Evolutionary conservation across 228 moss, liverwort and hornwort genomes (phyloP), one percentile per base, ranked within the genome.

Genomic region (Sphagnum fallax): DNA sequence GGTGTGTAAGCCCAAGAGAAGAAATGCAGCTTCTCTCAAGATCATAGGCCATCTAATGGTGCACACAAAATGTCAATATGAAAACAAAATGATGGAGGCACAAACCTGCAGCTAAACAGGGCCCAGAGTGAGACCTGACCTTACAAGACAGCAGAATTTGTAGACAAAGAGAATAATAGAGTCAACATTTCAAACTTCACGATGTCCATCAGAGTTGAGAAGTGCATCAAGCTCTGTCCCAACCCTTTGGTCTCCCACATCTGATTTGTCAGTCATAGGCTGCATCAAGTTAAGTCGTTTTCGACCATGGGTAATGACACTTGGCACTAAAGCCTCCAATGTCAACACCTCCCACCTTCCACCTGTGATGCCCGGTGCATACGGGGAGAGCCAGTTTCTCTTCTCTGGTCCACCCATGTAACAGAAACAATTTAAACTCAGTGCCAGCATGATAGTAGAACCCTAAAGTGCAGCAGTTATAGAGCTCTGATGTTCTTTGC

Each of bases 271-370:
- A 60, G 71, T 82, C 4, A 74, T 75, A 48, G 72, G 70, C 60
- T 82, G 88, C 76, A 91, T 81, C 13, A 94, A 63, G 69, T 83
- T 88, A 6, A 94, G 75, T 76, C 74, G 87, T 67, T 67, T 76
- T 16, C 75, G 79, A 73, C 73, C 74, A 6, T 79, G 73, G 58
- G 75, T 76, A 62, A 52, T 67, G 52, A 50, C 62, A 49, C 82
- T 76, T 6, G 90, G 88, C 49, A 94, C 67, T 53, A 80, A 70
- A 63, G 91, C 94, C 80, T 94, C 91, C 65, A 94, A 68, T 75
- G 88, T 91, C 71, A 91, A 67, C 50, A 94, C 73, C 75, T 91
- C 88, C 91, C 91, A 94, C 76, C 74, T 71, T 65, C 90, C 91
- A 65, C 91, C 86, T 69, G 80, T 75, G 62, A 76, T 62, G 55